Conservation (phyloP, 1,284 basidiomycete genomes). For the Melampsora americana region DNA sequence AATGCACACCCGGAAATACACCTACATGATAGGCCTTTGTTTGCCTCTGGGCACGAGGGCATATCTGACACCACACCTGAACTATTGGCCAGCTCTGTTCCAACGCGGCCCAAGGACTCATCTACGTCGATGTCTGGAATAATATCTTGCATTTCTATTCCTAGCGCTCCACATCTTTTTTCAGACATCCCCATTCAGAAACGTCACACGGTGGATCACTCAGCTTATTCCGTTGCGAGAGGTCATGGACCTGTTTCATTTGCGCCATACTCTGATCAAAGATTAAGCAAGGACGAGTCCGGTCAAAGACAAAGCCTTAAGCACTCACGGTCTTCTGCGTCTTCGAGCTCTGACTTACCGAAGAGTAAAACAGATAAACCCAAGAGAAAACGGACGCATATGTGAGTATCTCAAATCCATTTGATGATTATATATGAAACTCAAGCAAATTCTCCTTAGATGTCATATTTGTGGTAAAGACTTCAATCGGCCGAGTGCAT, state of each 20-base stretch:
- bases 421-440: background rate
- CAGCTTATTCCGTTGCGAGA: background rate
- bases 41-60: background rate
- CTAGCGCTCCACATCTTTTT: slow-evolving; percentile 31
- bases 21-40: background rate
- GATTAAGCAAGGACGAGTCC: no score
- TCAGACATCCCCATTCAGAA: background rate
- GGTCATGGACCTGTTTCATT: background rate
- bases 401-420: background rate
- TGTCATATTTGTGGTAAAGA: slow-evolving; percentile 36
- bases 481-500: slow-evolving; percentile 39
- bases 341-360: background rate
- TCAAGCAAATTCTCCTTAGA: background rate
- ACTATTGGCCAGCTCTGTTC: background rate
- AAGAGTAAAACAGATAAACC: slow-evolving; percentile 21
- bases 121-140: background rate
- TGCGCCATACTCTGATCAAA: no score
- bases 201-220: background rate
- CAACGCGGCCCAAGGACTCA: background rate
- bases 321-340: background rate
- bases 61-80: background rate
- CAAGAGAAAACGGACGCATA: slow-evolving; percentile 35
- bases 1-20: no score
- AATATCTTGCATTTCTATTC: slow-evolving; percentile 15
- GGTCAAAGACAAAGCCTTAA: no score